Percentiles rank a stretch among this genome's conserved stretches.
Conservation (phyloP, 2,329 filamentous ascomycete species). For the Claviceps arundinis region DNA sequence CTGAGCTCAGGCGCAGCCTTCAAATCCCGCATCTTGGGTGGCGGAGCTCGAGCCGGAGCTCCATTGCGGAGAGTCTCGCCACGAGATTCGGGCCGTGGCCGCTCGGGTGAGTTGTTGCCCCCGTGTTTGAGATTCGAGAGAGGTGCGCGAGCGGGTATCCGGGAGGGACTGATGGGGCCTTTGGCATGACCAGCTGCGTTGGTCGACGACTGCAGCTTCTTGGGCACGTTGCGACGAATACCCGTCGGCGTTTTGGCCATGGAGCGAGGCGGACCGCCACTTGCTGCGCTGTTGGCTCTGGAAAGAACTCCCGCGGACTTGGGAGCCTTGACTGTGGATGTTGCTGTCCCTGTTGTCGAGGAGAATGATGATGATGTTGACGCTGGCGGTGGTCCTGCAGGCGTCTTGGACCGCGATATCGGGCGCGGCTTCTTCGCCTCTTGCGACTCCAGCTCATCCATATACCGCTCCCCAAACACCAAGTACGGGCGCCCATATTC, state of each 20-base stretch:
- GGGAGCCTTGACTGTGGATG: constrained; percentile 16
- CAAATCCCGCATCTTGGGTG: constrained; percentile 86
- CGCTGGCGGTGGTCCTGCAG: constrained; percentile 40
- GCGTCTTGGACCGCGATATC: constrained; percentile 54
- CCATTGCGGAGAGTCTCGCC: constrained; percentile 37
- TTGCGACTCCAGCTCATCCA: constrained; percentile 65
- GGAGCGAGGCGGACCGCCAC: constrained; percentile 23
- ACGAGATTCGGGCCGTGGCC: constrained; percentile 33
- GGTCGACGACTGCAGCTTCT: constrained; percentile 14
- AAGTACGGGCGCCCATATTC: constrained; percentile 89
- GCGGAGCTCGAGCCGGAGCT: constrained; percentile 53
- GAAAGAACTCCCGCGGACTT: constrained; percentile 17
- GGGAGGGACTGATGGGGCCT: constrained; percentile 26
- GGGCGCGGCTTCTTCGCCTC: constrained; percentile 43
- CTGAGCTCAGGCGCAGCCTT: constrained; percentile 36
- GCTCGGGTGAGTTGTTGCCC: constrained; percentile 65
- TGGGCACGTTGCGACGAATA: constrained; percentile 14
- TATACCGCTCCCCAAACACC: constrained; percentile 81
- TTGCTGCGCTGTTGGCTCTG: constrained; percentile 15
- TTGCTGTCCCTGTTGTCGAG: not conserved
- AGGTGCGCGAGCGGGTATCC: constrained; percentile 57
- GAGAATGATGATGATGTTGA: not conserved
- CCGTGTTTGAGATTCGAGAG: constrained; percentile 56
- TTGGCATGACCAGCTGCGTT: constrained; percentile 2
- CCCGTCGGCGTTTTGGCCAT: constrained; percentile 43